Evolutionary conservation across 2,329 filamentous ascomycete species (phyloP), one percentile per base, ranked within the genome.

Genomic region (Phialophora expanda): DNA sequence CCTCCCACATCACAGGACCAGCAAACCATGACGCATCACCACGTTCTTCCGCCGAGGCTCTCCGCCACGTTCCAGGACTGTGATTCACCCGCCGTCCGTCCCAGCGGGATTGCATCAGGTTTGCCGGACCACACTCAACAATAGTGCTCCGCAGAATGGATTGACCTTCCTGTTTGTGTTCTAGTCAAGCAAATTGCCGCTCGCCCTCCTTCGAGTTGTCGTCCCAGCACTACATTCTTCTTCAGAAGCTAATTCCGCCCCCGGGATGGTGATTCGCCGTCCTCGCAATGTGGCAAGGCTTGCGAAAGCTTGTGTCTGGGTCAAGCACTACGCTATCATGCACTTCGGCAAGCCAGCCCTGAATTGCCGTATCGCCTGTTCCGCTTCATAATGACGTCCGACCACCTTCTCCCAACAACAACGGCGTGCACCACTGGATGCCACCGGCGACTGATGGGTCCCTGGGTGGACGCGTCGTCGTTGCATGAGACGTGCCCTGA

Each of bases 251-350:
- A 26, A 14, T 22, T 20, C 58, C 46, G 46, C 46, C 24, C 20
- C 28, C 22, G 22, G 46, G 28, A 38, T 38, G n/a, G 28, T 50
- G 24, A 26, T 34, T 61, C 20, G 58, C 46, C 44, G 26, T 61
- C 46, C 46, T 53, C 11, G 34, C 50, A 38, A 28, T 48, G 57
- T 61, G 30, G 58, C 58, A 28, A n/a, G 30, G 46, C 58, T 53
- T 53, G 48, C 46, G 30, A 61, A 61, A 61, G 58, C 58, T 61
- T 61, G 58, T 61, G 28, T 61, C n/a, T 53, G 46, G 9, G 46
- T 61, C 58, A 61, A 61, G 53, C 24, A 38, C 46, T 32, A 61
- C 48, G 44, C 28, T 38, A 20, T 34, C 46, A 26, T 61, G 58
- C 30, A 20, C 22, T n/a, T 32, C 46, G 48, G 24, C 12, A 61